These are phyloP conservation scores for Pestalotiopsis sp. DNA, from an alignment of 2,329 filamentous ascomycete species.

Conservation along the genomic window DNA sequence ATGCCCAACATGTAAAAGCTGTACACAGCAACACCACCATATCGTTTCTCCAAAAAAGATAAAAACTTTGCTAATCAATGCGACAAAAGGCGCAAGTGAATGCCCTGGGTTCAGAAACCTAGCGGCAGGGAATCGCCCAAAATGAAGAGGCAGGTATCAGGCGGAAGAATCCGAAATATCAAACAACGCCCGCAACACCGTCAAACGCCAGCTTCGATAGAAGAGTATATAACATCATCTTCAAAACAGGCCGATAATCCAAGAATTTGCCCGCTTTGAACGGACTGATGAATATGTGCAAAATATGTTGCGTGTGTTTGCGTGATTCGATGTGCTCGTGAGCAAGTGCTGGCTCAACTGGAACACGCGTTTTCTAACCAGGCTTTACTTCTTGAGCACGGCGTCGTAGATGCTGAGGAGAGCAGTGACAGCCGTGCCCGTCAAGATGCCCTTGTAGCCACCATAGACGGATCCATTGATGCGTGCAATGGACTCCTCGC, in stretches of 20 bases:
- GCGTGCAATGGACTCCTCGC: conserved; percentile 59
- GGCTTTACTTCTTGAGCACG: conserved; percentile 66
- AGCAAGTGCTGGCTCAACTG: neutral
- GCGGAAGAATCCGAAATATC: conserved; percentile 15
- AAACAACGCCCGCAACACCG: conserved; percentile 28
- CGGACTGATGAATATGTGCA: neutral
- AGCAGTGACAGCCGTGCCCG: conserved; percentile 69
- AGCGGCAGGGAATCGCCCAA: neutral
- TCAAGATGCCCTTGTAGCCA: conserved; percentile 70
- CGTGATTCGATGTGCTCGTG: too few species aligned
- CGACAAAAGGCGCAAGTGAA: neutral
- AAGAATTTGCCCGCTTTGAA: neutral
- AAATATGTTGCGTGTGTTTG: neutral
- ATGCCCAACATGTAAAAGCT: neutral
- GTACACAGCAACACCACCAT: neutral
- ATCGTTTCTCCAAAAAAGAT: neutral
- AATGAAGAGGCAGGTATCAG: conserved; percentile 27
- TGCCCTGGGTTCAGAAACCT: neutral
- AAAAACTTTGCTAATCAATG: neutral
- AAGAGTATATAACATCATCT: conserved; percentile 7
- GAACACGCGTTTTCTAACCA: too few species aligned
- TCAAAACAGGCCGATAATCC: neutral
- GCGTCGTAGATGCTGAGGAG: conserved; percentile 78
- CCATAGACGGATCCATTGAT: conserved; percentile 72
- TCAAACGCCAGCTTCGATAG: conserved; percentile 24